These are phyloP conservation scores for Mallotus repandus DNA, from an alignment of 441 rosid genomes.

Conservation along the genomic window DNA sequence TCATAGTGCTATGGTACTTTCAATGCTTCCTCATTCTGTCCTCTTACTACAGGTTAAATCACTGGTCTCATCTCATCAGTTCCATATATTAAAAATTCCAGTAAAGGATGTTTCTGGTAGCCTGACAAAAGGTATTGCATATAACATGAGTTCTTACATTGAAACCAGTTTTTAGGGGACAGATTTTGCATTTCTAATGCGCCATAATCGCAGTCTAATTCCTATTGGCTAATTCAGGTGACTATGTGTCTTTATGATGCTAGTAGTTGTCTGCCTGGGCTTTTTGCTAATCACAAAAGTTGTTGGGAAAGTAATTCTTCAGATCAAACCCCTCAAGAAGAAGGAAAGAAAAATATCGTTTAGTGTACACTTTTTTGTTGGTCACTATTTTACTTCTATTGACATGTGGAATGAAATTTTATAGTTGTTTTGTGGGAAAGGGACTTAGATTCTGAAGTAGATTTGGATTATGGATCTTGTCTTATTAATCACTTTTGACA, in stretches of 20 bases:
- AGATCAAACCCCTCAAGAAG: not conserved
- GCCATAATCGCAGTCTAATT: not conserved
- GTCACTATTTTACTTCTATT: not conserved
- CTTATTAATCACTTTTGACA: too few relatives aligned
- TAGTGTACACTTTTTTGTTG: not conserved
- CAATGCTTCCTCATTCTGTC: slow-evolving; percentile 7
- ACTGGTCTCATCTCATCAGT: slow-evolving; percentile 57
- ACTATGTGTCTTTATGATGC: not conserved
- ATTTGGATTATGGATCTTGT: not conserved
- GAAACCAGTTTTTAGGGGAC: not conserved
- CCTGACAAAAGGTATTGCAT: slow-evolving; percentile 53
- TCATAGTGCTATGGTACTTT: not conserved
- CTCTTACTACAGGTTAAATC: slow-evolving; percentile 48
- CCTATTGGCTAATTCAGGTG: not conserved
- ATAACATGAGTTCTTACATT: slow-evolving; percentile 8
- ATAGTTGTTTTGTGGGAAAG: not conserved
- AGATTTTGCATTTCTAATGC: not conserved
- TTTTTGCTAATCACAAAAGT: not conserved
- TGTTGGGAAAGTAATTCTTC: not conserved
- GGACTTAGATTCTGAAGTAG: not conserved
- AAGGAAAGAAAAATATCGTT: not conserved
- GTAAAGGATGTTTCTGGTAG: slow-evolving; percentile 56
- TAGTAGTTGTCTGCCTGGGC: not conserved
- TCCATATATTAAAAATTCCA: slow-evolving; percentile 61
- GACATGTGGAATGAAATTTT: not conserved